Evolutionary conservation across 805 yeast genomes (phyloP).

Genomic region (Candida tallmaniae): DNA sequence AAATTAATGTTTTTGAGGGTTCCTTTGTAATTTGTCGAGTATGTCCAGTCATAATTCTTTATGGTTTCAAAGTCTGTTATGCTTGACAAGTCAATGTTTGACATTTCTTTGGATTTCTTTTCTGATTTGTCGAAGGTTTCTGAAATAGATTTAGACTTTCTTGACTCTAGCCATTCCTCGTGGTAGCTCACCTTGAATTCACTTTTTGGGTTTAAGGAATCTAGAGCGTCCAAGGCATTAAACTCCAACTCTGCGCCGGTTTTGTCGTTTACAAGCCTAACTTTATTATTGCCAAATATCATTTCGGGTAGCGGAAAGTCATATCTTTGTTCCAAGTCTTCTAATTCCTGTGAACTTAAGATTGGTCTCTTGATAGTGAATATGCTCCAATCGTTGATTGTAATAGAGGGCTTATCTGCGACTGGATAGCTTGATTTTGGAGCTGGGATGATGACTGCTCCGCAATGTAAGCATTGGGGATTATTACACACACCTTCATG

Average conservation of each 20-base stretch:
- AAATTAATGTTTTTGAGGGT: constrained; percentile 27
- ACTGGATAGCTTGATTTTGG: constrained; percentile 65
- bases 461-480: constrained; percentile 60
- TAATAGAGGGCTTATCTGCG: constrained; percentile 63
- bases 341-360: constrained; percentile 68
- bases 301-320: constrained; percentile 92
- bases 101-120: constrained; percentile 21
- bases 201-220: constrained; percentile 30
- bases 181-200: constrained; percentile 72
- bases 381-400: constrained; percentile 72
- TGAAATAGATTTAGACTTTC: constrained; percentile 21
- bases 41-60: constrained; percentile 96
- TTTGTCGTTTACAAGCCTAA: constrained; percentile 44
- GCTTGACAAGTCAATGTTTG: constrained; percentile 30
- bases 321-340: constrained; percentile 49
- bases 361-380: constrained; percentile 74
- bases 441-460: constrained; percentile 71
- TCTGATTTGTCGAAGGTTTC: constrained; percentile 18
- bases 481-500: constrained; percentile 35
- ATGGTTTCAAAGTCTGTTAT: constrained; percentile 51
- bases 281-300: constrained; percentile 86
- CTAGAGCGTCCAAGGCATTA: constrained; percentile 70
- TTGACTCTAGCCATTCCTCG: constrained; percentile 63
- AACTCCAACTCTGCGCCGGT: constrained; percentile 50
- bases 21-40: constrained; percentile 77